Percentiles rank a stretch among this genome's conserved stretches.
These are phyloP conservation scores for Eucalyptus caleyi DNA, from an alignment of 345 rosid species.

Conservation along the genomic window DNA sequence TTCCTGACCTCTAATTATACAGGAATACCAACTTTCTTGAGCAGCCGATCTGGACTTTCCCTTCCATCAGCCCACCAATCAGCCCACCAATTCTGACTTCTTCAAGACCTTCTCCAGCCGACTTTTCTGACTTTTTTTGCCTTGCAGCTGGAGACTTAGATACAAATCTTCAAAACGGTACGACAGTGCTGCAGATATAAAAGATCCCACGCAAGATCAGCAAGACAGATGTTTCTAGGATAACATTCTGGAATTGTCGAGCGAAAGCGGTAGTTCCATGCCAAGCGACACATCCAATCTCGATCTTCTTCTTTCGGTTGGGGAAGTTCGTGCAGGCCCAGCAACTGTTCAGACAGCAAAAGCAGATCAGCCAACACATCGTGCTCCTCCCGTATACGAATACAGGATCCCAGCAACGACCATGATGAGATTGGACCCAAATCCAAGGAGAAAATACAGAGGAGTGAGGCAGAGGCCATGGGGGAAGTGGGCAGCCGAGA, in stretches of 20 bases:
- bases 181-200: neutral
- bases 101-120: neutral
- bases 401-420: slow-evolving; percentile 2
- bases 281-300: neutral
- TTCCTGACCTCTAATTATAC: neutral
- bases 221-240: neutral
- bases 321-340: neutral
- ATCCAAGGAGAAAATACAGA: slow-evolving; percentile 55
- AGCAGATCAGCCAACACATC: neutral
- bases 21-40: neutral
- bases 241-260: neutral
- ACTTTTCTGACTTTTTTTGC: neutral
- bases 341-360: neutral
- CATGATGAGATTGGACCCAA: neutral
- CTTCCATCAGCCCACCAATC: neutral
- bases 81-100: neutral
- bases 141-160: neutral
- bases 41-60: neutral
- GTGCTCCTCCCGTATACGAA: slow-evolving; percentile 16
- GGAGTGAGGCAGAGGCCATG: slow-evolving; percentile 94
- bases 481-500: slow-evolving; percentile 99
- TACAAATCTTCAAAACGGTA: neutral
- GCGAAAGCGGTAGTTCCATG: neutral
- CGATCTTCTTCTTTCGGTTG: neutral
- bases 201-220: neutral